Conservation (phyloP, 2,329 filamentous ascomycete species). For the Aspergillus ustus region DNA sequence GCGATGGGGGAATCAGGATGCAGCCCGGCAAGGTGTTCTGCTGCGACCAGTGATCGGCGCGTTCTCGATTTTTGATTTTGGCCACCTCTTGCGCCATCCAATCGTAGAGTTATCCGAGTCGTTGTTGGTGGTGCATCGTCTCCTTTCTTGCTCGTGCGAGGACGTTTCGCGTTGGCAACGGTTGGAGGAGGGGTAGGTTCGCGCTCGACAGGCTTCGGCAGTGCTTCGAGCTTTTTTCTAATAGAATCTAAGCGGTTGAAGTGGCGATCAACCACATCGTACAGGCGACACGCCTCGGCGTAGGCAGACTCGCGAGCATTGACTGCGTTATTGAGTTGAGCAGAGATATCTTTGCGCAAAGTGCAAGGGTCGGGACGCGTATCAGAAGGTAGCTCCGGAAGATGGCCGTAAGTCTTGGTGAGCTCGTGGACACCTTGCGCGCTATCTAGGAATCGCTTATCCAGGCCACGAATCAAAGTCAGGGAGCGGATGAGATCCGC, state of each 20-base stretch:
- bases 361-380: slow-evolving; percentile 56
- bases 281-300: slow-evolving; percentile 61
- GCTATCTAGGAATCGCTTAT: slow-evolving; percentile 50
- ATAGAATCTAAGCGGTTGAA: slow-evolving; percentile 63
- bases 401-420: slow-evolving; percentile 49
- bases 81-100: slow-evolving; percentile 36
- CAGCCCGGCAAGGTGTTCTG: slow-evolving; percentile 42
- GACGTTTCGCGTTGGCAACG: slow-evolving; percentile 39
- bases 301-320: slow-evolving; percentile 60
- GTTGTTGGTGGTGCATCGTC: slow-evolving; percentile 36
- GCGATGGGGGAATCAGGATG: slow-evolving; percentile 52
- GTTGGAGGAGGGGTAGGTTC: slow-evolving; percentile 60
- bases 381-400: slow-evolving; percentile 55
- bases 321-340: slow-evolving; percentile 58
- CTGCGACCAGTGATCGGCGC: slow-evolving; percentile 41
- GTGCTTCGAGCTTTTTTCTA: slow-evolving; percentile 63
- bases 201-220: slow-evolving; percentile 64
- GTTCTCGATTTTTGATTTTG: slow-evolving; percentile 42
- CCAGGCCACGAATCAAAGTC: slow-evolving; percentile 60
- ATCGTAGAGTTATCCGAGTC: slow-evolving; percentile 48
- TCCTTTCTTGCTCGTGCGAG: slow-evolving; percentile 45
- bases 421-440: slow-evolving; percentile 48
- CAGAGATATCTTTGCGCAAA: slow-evolving; percentile 62
- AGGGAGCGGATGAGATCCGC: slow-evolving; percentile 67
- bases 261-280: slow-evolving; percentile 62